These are phyloP conservation scores for Aspergillus terreus DNA, from an alignment of 2,329 filamentous ascomycete species.

Conservation along the genomic window DNA sequence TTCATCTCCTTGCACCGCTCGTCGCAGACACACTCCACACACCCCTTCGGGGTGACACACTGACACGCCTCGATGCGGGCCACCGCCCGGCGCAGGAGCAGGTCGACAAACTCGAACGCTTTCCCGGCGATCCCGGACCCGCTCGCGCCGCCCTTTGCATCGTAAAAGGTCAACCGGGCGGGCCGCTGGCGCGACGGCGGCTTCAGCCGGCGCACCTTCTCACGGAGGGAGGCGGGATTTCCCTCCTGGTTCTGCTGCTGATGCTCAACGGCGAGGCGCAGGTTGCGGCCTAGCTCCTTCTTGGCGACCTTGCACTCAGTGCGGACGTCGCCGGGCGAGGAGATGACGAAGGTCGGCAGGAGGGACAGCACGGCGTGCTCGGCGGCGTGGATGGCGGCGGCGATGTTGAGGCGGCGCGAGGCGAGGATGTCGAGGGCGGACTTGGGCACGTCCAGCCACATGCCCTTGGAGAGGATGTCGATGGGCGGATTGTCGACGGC, in stretches of 20 bases:
- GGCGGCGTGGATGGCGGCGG: constrained; percentile 87
- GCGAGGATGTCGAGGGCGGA: constrained; percentile 74
- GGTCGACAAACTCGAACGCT: constrained; percentile 87
- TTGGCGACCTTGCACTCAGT: constrained; percentile 89
- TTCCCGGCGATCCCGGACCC: constrained; percentile 87
- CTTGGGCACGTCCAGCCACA: constrained; percentile 92
- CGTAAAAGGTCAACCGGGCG: constrained; percentile 87
- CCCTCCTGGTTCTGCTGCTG: neutral
- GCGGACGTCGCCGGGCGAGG: constrained; percentile 82
- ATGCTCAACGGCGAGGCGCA: constrained; percentile 21
- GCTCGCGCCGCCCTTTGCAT: constrained; percentile 80
- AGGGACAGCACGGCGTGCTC: constrained; percentile 86
- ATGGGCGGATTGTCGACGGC: constrained; percentile 92
- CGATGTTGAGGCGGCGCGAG: constrained; percentile 69
- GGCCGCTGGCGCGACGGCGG: constrained; percentile 67
- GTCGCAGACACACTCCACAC: constrained; percentile 83
- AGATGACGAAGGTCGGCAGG: constrained; percentile 87
- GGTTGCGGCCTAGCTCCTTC: constrained; percentile 74
- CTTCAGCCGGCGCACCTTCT: constrained; percentile 18
- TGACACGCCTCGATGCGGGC: constrained; percentile 70
- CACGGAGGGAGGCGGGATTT: neutral
- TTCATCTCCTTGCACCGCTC: constrained; percentile 83
- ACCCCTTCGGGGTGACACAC: constrained; percentile 67
- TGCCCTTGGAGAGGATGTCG: constrained; percentile 76
- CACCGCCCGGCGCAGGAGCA: constrained; percentile 71